Percentiles rank a stretch among this genome's conserved stretches.
Evolutionary conservation across 345 rosid genomes (phyloP).

Genomic region (Eucalyptus marginata): DNA sequence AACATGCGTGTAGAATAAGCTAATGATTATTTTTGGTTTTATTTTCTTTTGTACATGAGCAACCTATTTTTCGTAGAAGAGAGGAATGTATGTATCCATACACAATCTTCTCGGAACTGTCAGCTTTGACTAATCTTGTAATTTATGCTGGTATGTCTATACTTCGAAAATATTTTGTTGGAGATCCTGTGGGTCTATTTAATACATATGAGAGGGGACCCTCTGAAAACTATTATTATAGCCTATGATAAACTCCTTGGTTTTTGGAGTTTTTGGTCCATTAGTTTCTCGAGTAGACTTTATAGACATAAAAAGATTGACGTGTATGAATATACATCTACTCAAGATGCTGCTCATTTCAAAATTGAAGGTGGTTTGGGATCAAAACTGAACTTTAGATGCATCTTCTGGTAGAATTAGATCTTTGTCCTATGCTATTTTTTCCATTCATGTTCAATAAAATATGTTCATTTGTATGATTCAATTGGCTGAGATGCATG

Average conservation of each 20-base stretch:
- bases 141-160: not conserved
- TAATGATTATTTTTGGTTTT: not conserved
- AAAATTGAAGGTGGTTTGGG: not conserved
- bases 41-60: not conserved
- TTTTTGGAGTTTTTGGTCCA: not conserved
- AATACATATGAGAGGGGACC: not conserved
- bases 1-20: not conserved
- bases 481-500: not conserved
- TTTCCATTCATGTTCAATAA: not conserved
- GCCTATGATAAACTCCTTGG: not conserved
- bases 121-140: not conserved
- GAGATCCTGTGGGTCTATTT: not conserved
- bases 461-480: not conserved
- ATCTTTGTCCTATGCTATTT: not conserved
- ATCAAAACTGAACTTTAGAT: not conserved
- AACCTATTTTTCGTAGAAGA: not conserved
- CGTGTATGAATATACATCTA: not conserved
- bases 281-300: not conserved
- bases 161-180: not conserved
- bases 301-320: not conserved
- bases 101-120: not conserved
- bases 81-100: not conserved
- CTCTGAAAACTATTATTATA: not conserved
- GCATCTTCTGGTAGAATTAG: not conserved
- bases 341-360: not conserved